Conservation (phyloP, 768 basidiomycete genomes). For the Glaciozyma antarctica region DNA sequence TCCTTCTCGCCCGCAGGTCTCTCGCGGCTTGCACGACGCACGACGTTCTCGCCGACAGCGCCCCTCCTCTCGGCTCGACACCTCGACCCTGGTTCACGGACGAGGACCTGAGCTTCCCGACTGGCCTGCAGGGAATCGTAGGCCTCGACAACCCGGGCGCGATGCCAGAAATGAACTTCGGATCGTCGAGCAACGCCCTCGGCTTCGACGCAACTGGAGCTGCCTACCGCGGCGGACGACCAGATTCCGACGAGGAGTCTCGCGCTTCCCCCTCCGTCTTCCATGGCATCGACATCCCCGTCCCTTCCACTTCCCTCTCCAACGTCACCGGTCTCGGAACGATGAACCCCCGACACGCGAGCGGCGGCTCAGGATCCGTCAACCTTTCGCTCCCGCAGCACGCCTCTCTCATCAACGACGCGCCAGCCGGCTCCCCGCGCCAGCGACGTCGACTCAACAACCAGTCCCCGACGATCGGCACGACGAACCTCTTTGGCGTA, state of each 20-base stretch:
- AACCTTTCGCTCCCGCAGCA: not conserved
- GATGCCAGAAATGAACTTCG: not conserved
- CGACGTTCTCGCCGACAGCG: not conserved
- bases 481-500: not conserved
- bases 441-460: conserved; percentile 31
- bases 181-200: not conserved
- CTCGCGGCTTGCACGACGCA: not conserved
- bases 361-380: not conserved
- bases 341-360: conserved; percentile 1
- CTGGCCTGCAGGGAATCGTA: not conserved
- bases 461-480: conserved; percentile 6
- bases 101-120: conserved; percentile 10
- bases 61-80: not conserved
- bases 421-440: conserved; percentile 24
- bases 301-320: not conserved
- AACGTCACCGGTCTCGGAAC: not conserved
- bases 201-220: conserved; percentile 2
- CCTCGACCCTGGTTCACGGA: conserved; percentile 11
- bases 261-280: not conserved
- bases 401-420: not conserved
- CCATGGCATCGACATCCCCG: conserved; percentile 4
- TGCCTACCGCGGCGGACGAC: not conserved
- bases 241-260: conserved; percentile 10
- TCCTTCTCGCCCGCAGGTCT: not conserved
- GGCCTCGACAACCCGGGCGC: not conserved